Base-by-base conservation (phyloP, 805 yeast genomes). In the Saccharomycopsis sp. region DNA sequence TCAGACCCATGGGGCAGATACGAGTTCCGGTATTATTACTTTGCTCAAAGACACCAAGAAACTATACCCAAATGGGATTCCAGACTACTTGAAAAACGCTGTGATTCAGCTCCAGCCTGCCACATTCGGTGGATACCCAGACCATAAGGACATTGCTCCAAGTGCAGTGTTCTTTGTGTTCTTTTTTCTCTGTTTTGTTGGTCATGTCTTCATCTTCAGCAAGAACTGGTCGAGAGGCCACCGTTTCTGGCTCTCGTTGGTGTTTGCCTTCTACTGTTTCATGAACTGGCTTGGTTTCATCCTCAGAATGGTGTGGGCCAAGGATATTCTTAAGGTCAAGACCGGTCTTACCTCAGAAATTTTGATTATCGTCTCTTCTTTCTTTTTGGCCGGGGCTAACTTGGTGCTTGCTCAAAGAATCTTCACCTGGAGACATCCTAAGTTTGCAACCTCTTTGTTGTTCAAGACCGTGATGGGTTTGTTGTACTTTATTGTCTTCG, bases 371-470 rank as follows among this genome's bases (percentile, higher is more conserved):
- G 71, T 84, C 8, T 82, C 89, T 2, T 76, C 81, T 18, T 79
- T 84, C 16, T 66, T 81, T 24, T 66, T 85, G 50, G 80, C 81
- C 34, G 75, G 85, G 1, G 75, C 82, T 65, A 83, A 82, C 65
- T 74, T 84, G 68, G 79, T 85, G 24, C 70, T 86, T 54, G 88
- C 88, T 2, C 90, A 85, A 67, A 79, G 91, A 67, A 72, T 85
- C 20, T 84, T 85, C 69, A 84, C 89, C 3, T 84, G 89, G 87
- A 74, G 84, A 66, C 90, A 86, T 67, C 91, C 91, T 7, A 83
- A 80, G 54, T 77, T 83, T 3, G 91, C 91, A 44, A 75, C 80
- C 21, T 68, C 77, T 50, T 72, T 68, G 57, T 59, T 73, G 44
- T 81, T 85, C 64, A 80, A 84, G 81, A 60, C 62, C 37, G 55